Conservation (phyloP, 116 monocot species). For the Dioscorea cayenensis region DNA sequence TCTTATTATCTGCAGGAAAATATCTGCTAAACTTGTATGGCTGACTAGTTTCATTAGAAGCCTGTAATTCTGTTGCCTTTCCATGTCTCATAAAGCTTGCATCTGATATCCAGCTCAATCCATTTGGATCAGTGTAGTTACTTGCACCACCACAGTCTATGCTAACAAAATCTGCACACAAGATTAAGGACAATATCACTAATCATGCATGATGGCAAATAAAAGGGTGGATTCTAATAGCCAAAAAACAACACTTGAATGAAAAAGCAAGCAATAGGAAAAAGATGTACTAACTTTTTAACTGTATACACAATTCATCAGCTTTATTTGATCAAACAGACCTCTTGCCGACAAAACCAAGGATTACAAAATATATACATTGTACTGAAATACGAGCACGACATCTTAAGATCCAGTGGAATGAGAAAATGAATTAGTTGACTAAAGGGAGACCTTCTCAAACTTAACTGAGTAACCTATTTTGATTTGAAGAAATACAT, state of each 20-base stretch:
- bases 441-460: background rate
- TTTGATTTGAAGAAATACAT: background rate
- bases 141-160: conserved; percentile 37
- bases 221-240: background rate
- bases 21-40: conserved; percentile 30
- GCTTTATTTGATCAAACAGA: too few species aligned
- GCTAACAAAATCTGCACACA: conserved; percentile 39
- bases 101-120: conserved; percentile 36
- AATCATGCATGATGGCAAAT: background rate
- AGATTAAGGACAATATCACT: background rate
- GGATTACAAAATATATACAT: background rate
- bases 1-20: conserved; percentile 35
- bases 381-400: background rate
- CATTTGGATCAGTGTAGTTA: conserved; percentile 29
- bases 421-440: background rate
- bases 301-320: too few species aligned
- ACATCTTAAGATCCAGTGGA: too few species aligned
- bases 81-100: conserved; percentile 17
- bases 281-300: too few species aligned
- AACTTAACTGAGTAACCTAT: background rate
- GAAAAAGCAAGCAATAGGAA: too few species aligned
- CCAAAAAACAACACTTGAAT: background rate
- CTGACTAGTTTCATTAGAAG: conserved; percentile 7
- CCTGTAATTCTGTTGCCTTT: conserved; percentile 8
- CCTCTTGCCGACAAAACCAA: background rate